A percentile compares a stretch with the other conserved stretches of the same genome.
Evolutionary conservation across 768 basidiomycete species (phyloP).

Genomic region (Candolleomyces aberdarensis): DNA sequence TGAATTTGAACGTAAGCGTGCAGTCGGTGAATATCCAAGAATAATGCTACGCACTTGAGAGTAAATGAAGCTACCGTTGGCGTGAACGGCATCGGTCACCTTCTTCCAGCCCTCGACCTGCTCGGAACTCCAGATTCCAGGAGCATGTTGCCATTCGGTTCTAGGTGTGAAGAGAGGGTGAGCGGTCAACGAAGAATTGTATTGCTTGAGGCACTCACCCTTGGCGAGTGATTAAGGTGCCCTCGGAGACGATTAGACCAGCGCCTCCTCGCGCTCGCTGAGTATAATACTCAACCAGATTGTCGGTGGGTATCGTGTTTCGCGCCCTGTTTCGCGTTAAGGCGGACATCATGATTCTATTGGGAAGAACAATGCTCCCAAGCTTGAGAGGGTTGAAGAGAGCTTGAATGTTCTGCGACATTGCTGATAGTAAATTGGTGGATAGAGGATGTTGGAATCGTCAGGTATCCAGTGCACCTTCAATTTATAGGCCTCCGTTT

Average conservation of each 20-base stretch:
- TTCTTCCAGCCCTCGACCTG: conserved; percentile 46
- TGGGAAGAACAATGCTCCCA: conserved; percentile 33
- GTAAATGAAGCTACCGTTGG: conserved; percentile 41
- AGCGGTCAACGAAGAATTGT: neutral
- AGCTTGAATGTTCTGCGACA: conserved; percentile 1
- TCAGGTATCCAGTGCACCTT: no score
- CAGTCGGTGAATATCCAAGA: neutral
- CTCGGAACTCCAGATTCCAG: conserved; percentile 45
- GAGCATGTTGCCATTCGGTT: conserved; percentile 41
- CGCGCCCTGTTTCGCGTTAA: conserved; percentile 39
- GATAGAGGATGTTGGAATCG: no score
- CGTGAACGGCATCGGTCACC: conserved; percentile 45
- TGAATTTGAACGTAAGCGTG: no score
- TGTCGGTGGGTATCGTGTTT: conserved; percentile 33
- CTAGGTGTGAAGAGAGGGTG: conserved; percentile 17
- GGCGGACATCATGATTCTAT: conserved; percentile 38
- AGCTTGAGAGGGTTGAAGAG: conserved; percentile 32
- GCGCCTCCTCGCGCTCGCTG: conserved; percentile 35
- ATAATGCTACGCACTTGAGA: conserved; percentile 32
- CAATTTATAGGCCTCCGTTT: no score
- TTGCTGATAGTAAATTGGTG: no score
- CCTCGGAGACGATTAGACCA: conserved; percentile 40
- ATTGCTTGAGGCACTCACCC: conserved; percentile 24
- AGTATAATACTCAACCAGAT: conserved; percentile 38
- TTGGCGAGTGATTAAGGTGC: conserved; percentile 36